Percentiles rank a stretch among this genome's conserved stretches.
These are phyloP conservation scores for Sphagnum contortum DNA, from an alignment of 225 moss, liverwort and hornwort species.

Conservation along the genomic window DNA sequence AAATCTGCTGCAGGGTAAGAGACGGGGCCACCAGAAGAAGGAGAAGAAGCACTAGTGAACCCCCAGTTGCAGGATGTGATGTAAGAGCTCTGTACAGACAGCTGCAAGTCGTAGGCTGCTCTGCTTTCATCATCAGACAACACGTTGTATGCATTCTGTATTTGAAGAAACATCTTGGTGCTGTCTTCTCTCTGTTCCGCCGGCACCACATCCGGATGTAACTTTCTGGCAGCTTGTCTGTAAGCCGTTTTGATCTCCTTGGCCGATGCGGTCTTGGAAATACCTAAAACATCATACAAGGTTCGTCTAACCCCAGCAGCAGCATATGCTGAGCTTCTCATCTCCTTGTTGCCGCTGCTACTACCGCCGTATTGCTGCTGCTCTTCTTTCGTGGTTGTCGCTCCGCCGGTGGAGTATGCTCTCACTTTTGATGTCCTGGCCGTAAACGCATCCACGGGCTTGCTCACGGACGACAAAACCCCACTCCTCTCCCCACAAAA, in stretches of 20 bases:
- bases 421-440: no score
- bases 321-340: no score
- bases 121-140: slow-evolving; percentile 55
- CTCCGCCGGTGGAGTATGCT: no score
- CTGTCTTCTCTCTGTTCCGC: slow-evolving; percentile 45
- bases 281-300: slow-evolving; percentile 59
- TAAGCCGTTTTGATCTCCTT: slow-evolving; percentile 78
- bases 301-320: slow-evolving; percentile 5
- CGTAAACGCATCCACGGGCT: no score
- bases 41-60: slow-evolving; percentile 18
- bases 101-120: slow-evolving; percentile 44
- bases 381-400: no score
- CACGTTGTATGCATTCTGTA: slow-evolving; percentile 48
- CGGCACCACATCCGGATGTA: slow-evolving; percentile 76
- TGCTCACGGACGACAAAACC: no score
- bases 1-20: slow-evolving; percentile 10
- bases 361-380: no score
- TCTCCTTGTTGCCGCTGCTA: no score
- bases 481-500: no score
- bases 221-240: slow-evolving; percentile 42
- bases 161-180: slow-evolving; percentile 47
- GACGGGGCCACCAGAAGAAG: slow-evolving; percentile 4
- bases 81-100: slow-evolving; percentile 25
- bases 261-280: slow-evolving; percentile 47
- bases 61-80: slow-evolving; percentile 35